These are phyloP conservation scores for Gossypium turneri DNA, from an alignment of 345 rosid genomes.

Conservation along the genomic window DNA sequence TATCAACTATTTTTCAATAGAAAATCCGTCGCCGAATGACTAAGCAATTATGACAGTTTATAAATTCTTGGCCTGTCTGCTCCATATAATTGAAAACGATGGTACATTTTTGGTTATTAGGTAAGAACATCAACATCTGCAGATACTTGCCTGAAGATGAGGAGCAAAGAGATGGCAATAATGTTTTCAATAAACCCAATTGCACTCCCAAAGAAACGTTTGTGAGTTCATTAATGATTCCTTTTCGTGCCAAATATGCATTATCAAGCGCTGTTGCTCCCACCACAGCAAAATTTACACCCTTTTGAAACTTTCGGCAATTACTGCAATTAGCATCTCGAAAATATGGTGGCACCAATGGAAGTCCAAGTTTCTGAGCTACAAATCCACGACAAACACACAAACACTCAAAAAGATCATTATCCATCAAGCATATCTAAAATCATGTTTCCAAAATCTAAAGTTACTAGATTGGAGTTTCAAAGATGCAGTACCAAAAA, in stretches of 20 bases:
- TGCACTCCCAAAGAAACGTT: slow-evolving; percentile 40
- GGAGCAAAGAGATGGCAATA: slow-evolving; percentile 36
- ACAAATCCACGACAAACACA: neutral
- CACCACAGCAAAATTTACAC: slow-evolving; percentile 49
- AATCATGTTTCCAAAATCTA: too few species aligned
- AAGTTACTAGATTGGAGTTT: neutral
- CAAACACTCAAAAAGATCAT: neutral
- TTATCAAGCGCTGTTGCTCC: slow-evolving; percentile 49
- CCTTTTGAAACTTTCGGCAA: slow-evolving; percentile 19
- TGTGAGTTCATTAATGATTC: slow-evolving; percentile 23
- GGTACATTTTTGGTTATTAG: too few species aligned
- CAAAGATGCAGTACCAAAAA: slow-evolving; percentile 27
- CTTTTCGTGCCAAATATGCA: slow-evolving; percentile 24
- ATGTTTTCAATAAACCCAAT: slow-evolving; percentile 31
- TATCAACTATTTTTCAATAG: neutral
- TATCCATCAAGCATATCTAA: neutral
- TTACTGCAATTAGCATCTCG: slow-evolving; percentile 23
- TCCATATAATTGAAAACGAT: too few species aligned
- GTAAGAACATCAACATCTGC: neutral
- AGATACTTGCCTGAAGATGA: slow-evolving; percentile 22
- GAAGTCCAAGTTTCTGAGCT: slow-evolving; percentile 46
- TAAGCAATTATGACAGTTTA: too few species aligned
- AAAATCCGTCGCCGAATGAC: too few species aligned
- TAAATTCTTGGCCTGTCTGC: too few species aligned
- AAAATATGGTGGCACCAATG: slow-evolving; percentile 36